Percentiles rank a stretch among this genome's conserved stretches.
phyloP scores from a whole-genome alignment of 1,284 basidiomycete genomes.

The Cutaneotrichosporon mucoides region DNA sequence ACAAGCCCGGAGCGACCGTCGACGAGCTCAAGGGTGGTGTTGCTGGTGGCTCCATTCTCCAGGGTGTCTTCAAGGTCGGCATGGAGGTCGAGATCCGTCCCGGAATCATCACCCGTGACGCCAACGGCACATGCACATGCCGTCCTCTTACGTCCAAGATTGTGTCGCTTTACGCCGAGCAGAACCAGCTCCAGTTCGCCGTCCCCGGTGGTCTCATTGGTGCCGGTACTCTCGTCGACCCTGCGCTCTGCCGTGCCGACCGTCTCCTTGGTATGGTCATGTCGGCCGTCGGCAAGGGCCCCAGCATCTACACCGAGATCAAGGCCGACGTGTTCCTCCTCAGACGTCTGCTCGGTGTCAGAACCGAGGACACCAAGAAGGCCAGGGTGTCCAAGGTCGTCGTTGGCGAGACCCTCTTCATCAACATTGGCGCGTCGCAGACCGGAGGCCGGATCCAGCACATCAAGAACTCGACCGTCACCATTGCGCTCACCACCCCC shows the following conservation, averaged over 20 bases:
- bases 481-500: slow-evolving; percentile 84
- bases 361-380: slow-evolving; percentile 97
- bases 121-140: slow-evolving; percentile 82
- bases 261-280: slow-evolving; percentile 94
- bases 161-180: slow-evolving; percentile 88
- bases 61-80: slow-evolving; percentile 78
- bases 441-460: slow-evolving; percentile 86
- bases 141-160: slow-evolving; percentile 91
- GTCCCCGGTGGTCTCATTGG: slow-evolving; percentile 97
- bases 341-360: slow-evolving; percentile 92
- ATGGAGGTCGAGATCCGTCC: slow-evolving; percentile 97
- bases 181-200: slow-evolving; percentile 89
- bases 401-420: slow-evolving; percentile 88
- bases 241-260: slow-evolving; percentile 94
- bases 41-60: slow-evolving; percentile 92
- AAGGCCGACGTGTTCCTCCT: slow-evolving; percentile 70
- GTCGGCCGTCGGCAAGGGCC: slow-evolving; percentile 87
- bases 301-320: slow-evolving; percentile 80
- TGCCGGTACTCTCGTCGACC: slow-evolving; percentile 95
- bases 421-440: slow-evolving; percentile 92
- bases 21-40: slow-evolving; percentile 97
- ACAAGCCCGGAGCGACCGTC: slow-evolving; percentile 96
- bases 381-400: slow-evolving; percentile 87
- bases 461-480: slow-evolving; percentile 87
- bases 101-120: slow-evolving; percentile 94